A percentile compares a stretch with the other conserved stretches of the same genome.
Conservation (phyloP, 192 early-diverging fungal species). For the Coemansia sp. region DNA sequence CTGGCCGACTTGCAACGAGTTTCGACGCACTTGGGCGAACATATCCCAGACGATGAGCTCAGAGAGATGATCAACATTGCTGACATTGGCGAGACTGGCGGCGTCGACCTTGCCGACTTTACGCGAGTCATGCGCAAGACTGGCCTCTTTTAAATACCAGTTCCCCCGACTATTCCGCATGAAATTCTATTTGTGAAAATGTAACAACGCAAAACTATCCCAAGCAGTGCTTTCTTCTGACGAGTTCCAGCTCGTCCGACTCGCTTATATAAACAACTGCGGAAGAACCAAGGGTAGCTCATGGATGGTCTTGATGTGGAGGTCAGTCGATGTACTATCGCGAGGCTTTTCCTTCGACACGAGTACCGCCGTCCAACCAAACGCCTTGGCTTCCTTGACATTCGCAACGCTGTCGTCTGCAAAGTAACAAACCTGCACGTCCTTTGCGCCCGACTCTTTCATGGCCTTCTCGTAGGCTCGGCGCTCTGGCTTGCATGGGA, state of each 20-base stretch:
- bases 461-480: conserved; percentile 62
- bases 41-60: conserved; percentile 65
- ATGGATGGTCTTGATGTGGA: conserved; percentile 61
- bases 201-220: not conserved
- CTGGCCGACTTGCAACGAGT: conserved; percentile 72
- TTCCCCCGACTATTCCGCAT: not conserved
- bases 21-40: conserved; percentile 63
- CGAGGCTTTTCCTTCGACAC: conserved; percentile 30
- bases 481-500: conserved; percentile 71
- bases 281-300: conserved; percentile 65
- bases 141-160: conserved; percentile 50
- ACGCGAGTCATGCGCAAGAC: conserved; percentile 61
- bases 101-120: conserved; percentile 68
- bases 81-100: conserved; percentile 61
- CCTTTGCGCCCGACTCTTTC: conserved; percentile 62
- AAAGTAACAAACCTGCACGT: conserved; percentile 64
- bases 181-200: conserved; percentile 9
- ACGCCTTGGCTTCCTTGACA: conserved; percentile 57
- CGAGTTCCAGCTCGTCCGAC: not conserved
- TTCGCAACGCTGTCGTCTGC: conserved; percentile 75
- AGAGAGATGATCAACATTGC: conserved; percentile 69
- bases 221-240: not conserved
- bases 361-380: conserved; percentile 56
- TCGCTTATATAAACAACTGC: conserved; percentile 47
- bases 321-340: conserved; percentile 38